phyloP scores from a whole-genome alignment of 139 green algal species.

The Asterochloris sp. region DNA sequence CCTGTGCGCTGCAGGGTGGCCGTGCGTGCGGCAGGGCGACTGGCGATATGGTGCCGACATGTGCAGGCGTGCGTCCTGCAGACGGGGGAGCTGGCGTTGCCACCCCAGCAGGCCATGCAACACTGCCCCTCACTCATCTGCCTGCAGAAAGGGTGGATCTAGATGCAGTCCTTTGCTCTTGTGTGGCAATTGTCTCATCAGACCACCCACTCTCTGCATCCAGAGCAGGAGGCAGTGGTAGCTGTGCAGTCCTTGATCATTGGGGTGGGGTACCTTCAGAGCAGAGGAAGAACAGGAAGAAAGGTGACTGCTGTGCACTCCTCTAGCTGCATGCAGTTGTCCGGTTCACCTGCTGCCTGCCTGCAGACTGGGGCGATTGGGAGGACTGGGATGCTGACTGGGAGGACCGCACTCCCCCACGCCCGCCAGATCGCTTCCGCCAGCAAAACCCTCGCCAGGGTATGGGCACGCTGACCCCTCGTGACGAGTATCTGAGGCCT shows the following conservation, averaged over 20 bases:
- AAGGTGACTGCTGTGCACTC: neutral
- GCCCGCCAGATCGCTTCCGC: neutral
- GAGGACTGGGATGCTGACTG: slow-evolving; percentile 29
- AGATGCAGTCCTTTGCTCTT: too few species aligned
- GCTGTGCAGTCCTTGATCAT: neutral
- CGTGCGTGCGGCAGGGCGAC: too few species aligned
- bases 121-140: too few species aligned
- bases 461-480: slow-evolving; percentile 21
- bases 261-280: too few species aligned
- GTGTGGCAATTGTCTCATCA: neutral
- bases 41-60: too few species aligned
- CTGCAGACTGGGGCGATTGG: slow-evolving; percentile 46
- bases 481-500: slow-evolving; percentile 51
- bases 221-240: neutral
- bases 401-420: slow-evolving; percentile 16
- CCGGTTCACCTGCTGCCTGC: neutral
- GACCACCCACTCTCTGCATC: neutral
- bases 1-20: too few species aligned
- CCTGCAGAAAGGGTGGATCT: too few species aligned
- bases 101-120: too few species aligned
- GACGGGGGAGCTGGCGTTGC: too few species aligned
- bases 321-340: neutral
- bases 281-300: neutral
- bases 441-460: slow-evolving; percentile 1
- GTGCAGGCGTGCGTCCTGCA: too few species aligned